A percentile compares a stretch with the other conserved stretches of the same genome.
Conservation (phyloP, 371 early-diverging fungal genomes). For the Mortierella sp. region DNA sequence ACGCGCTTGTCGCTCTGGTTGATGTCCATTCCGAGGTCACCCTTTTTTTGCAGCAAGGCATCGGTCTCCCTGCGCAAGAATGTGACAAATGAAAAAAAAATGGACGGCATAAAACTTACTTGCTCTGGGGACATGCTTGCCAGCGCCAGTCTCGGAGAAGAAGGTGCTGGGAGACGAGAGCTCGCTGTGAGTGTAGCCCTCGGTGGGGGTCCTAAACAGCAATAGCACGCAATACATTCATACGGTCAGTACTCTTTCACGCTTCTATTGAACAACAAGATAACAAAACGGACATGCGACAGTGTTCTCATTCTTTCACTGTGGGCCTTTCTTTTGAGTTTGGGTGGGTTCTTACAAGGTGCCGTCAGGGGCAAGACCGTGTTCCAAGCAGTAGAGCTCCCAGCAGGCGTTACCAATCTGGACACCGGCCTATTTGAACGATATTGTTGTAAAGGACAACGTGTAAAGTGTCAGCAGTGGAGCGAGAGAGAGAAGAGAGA, state of each 20-base stretch:
- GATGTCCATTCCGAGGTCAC: slow-evolving; percentile 4
- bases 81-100: slow-evolving; percentile 67
- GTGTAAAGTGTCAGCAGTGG: background rate
- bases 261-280: background rate
- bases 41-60: background rate
- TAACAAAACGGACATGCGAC: slow-evolving; percentile 22
- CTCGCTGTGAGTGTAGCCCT: slow-evolving; percentile 69
- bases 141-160: slow-evolving; percentile 96
- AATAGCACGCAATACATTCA: background rate
- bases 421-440: slow-evolving; percentile 85
- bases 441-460: background rate
- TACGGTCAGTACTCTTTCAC: background rate
- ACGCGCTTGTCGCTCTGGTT: background rate
- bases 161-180: slow-evolving; percentile 89
- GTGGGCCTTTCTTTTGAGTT: background rate
- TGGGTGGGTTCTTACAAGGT: slow-evolving; percentile 48
- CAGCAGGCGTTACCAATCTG: slow-evolving; percentile 99
- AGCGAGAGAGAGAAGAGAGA: background rate
- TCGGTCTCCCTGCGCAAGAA: background rate
- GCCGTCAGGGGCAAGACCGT: slow-evolving; percentile 95
- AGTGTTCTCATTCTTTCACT: background rate
- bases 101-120: slow-evolving; percentile 23
- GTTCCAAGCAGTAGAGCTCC: slow-evolving; percentile 98
- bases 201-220: background rate
- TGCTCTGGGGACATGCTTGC: slow-evolving; percentile 98